Percentiles rank a stretch among this genome's conserved stretches.
Conservation (phyloP, 78 protist species). For the Blattamonas nauphoetae region DNA sequence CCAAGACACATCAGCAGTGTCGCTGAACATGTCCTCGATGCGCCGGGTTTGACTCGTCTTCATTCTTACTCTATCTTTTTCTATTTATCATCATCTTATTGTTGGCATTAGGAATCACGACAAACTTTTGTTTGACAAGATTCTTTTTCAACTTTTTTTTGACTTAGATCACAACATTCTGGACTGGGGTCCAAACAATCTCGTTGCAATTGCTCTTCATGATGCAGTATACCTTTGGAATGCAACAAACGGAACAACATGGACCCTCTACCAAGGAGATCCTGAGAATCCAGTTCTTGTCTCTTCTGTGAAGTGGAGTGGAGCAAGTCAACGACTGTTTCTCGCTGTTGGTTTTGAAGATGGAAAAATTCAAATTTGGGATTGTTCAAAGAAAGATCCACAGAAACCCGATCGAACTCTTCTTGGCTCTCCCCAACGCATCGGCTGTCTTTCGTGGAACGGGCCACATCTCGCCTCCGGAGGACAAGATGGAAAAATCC, state of each 20-base stretch:
- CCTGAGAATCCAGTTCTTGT: too few species aligned
- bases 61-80: background rate
- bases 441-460: constrained; percentile 23
- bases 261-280: too few species aligned
- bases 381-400: constrained; percentile 9
- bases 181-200: constrained; percentile 82
- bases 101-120: too few species aligned
- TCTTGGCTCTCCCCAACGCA: background rate
- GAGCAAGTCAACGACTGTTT: constrained; percentile 10
- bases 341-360: constrained; percentile 25
- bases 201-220: constrained; percentile 90
- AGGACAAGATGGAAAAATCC: background rate
- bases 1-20: constrained; percentile 54
- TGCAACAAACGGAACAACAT: too few species aligned
- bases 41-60: background rate
- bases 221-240: constrained; percentile 90
- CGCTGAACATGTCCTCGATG: constrained; percentile 58
- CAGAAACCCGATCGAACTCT: constrained; percentile 1
- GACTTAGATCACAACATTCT: constrained; percentile 94
- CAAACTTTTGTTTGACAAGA: constrained; percentile 39
- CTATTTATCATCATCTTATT: background rate
- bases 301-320: constrained; percentile 9
- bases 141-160: constrained; percentile 93
- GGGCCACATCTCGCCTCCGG: constrained; percentile 17
- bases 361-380: background rate